These are phyloP conservation scores for Pyrenula massariospora DNA, from an alignment of 495 filamentous ascomycete genomes.

Conservation along the genomic window DNA sequence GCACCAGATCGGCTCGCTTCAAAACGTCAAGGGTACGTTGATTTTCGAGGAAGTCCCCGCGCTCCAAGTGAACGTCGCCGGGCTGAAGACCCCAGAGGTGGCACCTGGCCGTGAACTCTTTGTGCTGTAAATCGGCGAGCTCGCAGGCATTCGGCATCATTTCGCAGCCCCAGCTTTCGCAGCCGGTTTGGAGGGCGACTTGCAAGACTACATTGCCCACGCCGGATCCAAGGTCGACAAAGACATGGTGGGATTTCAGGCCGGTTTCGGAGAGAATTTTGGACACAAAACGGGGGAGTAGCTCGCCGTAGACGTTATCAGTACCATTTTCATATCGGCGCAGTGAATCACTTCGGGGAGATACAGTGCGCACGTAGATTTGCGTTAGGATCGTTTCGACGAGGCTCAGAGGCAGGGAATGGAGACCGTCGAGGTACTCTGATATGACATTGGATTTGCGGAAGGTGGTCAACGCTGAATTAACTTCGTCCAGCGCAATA, in stretches of 20 bases:
- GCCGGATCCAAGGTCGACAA: conserved; percentile 89
- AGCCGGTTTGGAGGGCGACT: conserved; percentile 85
- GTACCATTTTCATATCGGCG: conserved; percentile 75
- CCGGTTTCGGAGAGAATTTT: conserved; percentile 67
- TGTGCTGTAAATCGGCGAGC: conserved; percentile 73
- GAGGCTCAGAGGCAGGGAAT: conserved; percentile 53
- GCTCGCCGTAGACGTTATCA: conserved; percentile 89
- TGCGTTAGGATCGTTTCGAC: conserved; percentile 77
- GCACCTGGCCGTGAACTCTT: conserved; percentile 75
- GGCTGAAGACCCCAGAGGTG: conserved; percentile 77
- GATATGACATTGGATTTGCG: conserved; percentile 54
- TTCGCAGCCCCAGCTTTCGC: conserved; percentile 93
- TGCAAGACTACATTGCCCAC: conserved; percentile 94
- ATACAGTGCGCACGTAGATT: conserved; percentile 84
- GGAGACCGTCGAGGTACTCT: conserved; percentile 52
- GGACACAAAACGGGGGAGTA: conserved; percentile 72
- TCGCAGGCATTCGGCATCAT: conserved; percentile 82
- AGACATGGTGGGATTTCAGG: conserved; percentile 68
- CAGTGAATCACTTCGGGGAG: conserved; percentile 70
- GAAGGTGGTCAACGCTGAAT: conserved; percentile 46
- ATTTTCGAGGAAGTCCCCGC: conserved; percentile 75
- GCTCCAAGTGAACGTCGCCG: conserved; percentile 68
- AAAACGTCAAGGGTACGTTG: conserved; percentile 57
- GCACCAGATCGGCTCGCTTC: conserved; percentile 75
- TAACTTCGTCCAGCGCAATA: conserved; percentile 62